These are phyloP conservation scores for Talaromyces sp. DNA, from an alignment of 2,329 filamentous ascomycete genomes.

Conservation along the genomic window DNA sequence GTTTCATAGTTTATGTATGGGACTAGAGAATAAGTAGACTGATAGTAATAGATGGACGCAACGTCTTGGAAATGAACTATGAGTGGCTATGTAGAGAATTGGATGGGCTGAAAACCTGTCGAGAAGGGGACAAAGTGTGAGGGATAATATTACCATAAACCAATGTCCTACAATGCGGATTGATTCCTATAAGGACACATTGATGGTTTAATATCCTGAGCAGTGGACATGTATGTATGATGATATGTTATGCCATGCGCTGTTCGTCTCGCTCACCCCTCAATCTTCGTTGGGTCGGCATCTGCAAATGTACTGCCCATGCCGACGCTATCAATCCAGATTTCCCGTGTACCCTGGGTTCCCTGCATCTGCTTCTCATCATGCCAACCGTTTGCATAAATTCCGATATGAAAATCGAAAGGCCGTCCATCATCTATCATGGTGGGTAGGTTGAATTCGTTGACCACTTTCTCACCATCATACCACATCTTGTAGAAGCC, in stretches of 20 bases:
- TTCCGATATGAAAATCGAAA: slow-evolving; percentile 45
- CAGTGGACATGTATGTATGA: not conserved
- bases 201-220: not conserved
- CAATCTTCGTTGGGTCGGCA: slow-evolving; percentile 27
- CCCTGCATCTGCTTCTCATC: slow-evolving; percentile 39
- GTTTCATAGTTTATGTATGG: too few species aligned
- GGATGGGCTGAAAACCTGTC: too few species aligned
- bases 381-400: slow-evolving; percentile 50
- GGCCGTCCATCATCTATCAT: slow-evolving; percentile 41
- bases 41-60: too few species aligned
- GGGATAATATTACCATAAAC: too few species aligned
- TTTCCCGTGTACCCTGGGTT: slow-evolving; percentile 40
- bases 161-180: not conserved
- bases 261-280: not conserved
- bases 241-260: not conserved
- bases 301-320: slow-evolving; percentile 40
- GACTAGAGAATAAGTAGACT: too few species aligned
- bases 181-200: not conserved
- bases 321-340: slow-evolving; percentile 50
- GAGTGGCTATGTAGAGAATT: too few species aligned
- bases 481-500: slow-evolving; percentile 47
- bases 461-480: slow-evolving; percentile 43
- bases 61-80: too few species aligned
- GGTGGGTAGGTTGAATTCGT: slow-evolving; percentile 39
- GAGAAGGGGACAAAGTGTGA: too few species aligned